Percentiles rank a stretch among this genome's conserved stretches.
phyloP scores from a whole-genome alignment of 192 early-diverging fungal species.

The Dispira parvispora region DNA sequence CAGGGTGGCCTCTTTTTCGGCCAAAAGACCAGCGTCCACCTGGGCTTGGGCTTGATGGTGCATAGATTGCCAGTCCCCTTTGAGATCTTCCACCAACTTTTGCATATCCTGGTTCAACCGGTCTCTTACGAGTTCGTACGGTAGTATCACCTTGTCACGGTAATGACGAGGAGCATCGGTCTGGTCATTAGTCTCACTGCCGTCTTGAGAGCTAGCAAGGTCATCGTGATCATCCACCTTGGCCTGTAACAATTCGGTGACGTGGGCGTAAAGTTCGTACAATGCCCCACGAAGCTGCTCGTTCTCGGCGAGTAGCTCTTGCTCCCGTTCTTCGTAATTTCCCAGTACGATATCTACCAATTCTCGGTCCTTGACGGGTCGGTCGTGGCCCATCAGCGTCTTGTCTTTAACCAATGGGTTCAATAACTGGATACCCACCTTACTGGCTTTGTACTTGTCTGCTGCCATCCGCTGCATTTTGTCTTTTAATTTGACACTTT shows the following conservation, averaged over 20 bases:
- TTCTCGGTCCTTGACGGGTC: neutral
- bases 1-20: neutral
- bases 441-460: conserved; percentile 20
- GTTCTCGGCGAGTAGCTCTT: conserved; percentile 24
- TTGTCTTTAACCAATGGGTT: conserved; percentile 14
- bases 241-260: conserved; percentile 11
- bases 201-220: no score
- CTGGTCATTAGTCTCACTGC: no score
- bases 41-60: neutral
- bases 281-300: conserved; percentile 18
- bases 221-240: neutral
- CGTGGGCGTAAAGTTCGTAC: conserved; percentile 15
- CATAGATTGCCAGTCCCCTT: conserved; percentile 15
- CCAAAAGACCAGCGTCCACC: neutral
- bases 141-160: conserved; percentile 12
- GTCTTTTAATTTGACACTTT: conserved; percentile 19
- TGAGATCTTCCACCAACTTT: conserved; percentile 11
- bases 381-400: neutral
- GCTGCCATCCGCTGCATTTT: conserved; percentile 25
- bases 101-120: conserved; percentile 12
- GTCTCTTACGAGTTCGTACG: conserved; percentile 14
- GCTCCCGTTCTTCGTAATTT: conserved; percentile 26
- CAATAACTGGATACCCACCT: conserved; percentile 17
- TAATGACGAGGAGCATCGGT: neutral
- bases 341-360: conserved; percentile 5